phyloP scores from a whole-genome alignment of 2,329 filamentous ascomycete genomes.

The Sphaceloma murrayae region DNA sequence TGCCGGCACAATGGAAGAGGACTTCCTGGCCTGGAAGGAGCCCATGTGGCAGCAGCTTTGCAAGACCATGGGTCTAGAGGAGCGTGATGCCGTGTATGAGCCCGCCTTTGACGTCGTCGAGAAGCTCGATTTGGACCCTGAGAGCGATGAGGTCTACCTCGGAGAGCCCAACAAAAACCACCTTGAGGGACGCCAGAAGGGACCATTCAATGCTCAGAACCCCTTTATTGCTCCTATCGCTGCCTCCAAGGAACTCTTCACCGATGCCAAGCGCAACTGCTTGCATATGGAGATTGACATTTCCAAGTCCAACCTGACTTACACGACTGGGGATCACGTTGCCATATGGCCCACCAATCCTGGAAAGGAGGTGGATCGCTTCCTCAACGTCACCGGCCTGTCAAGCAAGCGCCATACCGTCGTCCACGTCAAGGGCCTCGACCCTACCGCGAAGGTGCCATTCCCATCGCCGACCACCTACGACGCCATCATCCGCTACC shows the following conservation, averaged over 20 bases:
- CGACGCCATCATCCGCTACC: slow-evolving; percentile 85
- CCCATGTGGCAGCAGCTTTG: slow-evolving; percentile 90
- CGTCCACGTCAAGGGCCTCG: slow-evolving; percentile 79
- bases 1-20: slow-evolving; percentile 98
- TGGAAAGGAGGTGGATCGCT: slow-evolving; percentile 82
- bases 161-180: slow-evolving; percentile 79
- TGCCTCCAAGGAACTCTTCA: slow-evolving; percentile 86
- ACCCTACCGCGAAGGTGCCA: slow-evolving; percentile 91
- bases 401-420: slow-evolving; percentile 68
- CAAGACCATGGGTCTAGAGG: slow-evolving; percentile 77
- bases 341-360: slow-evolving; percentile 96
- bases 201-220: slow-evolving; percentile 82
- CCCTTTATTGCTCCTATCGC: slow-evolving; percentile 87
- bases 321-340: slow-evolving; percentile 95
- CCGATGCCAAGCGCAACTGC: slow-evolving; percentile 82
- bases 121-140: slow-evolving; percentile 53
- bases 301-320: slow-evolving; percentile 76
- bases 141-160: slow-evolving; percentile 77
- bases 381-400: slow-evolving; percentile 70
- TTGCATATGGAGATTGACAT: slow-evolving; percentile 94
- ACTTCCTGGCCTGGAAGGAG: slow-evolving; percentile 98
- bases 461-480: slow-evolving; percentile 97
- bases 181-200: slow-evolving; percentile 71
- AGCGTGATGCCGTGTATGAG: slow-evolving; percentile 93
- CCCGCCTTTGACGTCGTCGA: slow-evolving; percentile 78